Evolutionary conservation across 176 grass and related monocot genomes (phyloP).

Genomic region (Stipa capillata): DNA sequence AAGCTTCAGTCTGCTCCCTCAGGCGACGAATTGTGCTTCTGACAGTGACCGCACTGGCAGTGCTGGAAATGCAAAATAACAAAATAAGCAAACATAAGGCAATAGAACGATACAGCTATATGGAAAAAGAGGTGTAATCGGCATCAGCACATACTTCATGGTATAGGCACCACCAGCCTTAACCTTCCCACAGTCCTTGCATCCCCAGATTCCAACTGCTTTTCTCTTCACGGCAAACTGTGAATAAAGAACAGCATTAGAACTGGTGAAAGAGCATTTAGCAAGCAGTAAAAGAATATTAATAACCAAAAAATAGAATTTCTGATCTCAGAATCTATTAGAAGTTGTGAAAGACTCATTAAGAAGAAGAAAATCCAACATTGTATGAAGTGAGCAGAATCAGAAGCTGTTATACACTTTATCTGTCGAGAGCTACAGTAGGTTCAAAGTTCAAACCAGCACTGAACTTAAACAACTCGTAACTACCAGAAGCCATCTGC

Average conservation of each 20-base stretch:
- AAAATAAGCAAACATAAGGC: background rate
- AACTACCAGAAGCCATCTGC: background rate
- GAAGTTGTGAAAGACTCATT: background rate
- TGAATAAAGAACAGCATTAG: background rate
- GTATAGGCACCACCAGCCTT: too few species aligned
- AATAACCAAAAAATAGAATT: background rate
- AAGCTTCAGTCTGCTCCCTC: conserved; percentile 59
- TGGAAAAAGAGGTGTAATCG: background rate
- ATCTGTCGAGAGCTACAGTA: background rate
- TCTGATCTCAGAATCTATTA: background rate
- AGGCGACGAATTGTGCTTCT: conserved; percentile 58
- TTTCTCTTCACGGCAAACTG: conserved; percentile 84
- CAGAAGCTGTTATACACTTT: background rate
- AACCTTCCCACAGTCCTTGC: too few species aligned
- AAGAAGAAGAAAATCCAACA: background rate
- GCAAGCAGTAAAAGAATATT: background rate
- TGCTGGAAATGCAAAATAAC: conserved; percentile 25
- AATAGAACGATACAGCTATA: background rate
- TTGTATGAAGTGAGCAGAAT: background rate
- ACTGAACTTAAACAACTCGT: background rate
- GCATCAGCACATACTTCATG: conserved; percentile 42
- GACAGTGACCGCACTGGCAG: conserved; percentile 55
- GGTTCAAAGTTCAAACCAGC: background rate
- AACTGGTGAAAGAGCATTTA: background rate
- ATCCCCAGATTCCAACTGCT: too few species aligned